Evolutionary conservation across 1,139 yeast species (phyloP).

Genomic region (Suhomyces panamericanus): DNA sequence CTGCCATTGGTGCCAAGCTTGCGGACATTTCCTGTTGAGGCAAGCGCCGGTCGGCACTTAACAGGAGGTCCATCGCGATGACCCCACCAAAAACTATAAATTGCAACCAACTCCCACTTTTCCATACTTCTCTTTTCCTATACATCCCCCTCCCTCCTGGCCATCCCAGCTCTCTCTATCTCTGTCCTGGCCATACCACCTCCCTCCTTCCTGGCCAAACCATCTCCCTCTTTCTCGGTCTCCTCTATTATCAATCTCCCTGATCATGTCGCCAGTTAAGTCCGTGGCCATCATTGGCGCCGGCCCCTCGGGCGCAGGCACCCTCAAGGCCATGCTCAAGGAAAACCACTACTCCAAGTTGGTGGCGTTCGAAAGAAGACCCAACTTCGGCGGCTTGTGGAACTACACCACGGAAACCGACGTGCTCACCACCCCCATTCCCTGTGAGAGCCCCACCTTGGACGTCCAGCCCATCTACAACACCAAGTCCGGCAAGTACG

Average conservation of each 20-base stretch:
- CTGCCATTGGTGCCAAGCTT: too few relatives aligned
- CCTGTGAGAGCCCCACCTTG: constrained; percentile 20
- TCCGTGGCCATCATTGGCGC: constrained; percentile 59
- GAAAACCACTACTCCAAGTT: constrained; percentile 33
- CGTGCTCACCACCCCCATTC: constrained; percentile 19
- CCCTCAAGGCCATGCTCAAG: constrained; percentile 50
- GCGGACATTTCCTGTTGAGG: too few relatives aligned
- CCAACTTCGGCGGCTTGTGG: constrained; percentile 57
- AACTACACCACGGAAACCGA: constrained; percentile 33
- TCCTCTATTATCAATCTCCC: too few relatives aligned
- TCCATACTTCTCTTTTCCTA: not conserved
- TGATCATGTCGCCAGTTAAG: constrained; percentile 18
- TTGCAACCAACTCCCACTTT: not conserved
- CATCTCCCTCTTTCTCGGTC: too few relatives aligned
- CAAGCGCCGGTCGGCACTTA: too few relatives aligned
- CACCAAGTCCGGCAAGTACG: constrained; percentile 21
- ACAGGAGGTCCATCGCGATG: constrained; percentile 1
- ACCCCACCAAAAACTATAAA: not conserved
- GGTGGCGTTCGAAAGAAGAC: constrained; percentile 51
- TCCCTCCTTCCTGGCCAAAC: too few relatives aligned
- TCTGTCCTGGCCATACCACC: not conserved
- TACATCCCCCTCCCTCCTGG: not conserved
- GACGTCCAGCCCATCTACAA: constrained; percentile 20
- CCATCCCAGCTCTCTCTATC: too few relatives aligned
- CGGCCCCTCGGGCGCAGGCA: constrained; percentile 68